A percentile compares a stretch with the other conserved stretches of the same genome.
Conservation (phyloP, 306 rosid genomes). For the Vigna nakashimae region DNA sequence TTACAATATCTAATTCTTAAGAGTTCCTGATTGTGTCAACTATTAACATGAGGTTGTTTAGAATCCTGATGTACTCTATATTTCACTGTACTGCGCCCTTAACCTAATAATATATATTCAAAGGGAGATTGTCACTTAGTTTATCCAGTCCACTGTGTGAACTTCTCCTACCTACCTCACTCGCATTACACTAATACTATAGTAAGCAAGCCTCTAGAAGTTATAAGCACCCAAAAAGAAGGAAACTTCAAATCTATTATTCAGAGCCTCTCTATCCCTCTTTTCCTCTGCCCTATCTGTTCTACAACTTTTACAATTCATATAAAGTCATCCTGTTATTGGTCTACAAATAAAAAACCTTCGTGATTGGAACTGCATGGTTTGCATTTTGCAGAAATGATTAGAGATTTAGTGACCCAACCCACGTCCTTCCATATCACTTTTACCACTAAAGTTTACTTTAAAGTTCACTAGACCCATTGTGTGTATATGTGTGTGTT, state of each 20-base stretch:
- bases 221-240: constrained; percentile 35
- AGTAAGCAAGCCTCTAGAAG: constrained; percentile 22
- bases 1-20: constrained; percentile 29
- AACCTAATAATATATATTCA: background rate
- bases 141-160: background rate
- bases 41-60: constrained; percentile 2
- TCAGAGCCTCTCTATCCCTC: constrained; percentile 15
- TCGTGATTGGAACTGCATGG: constrained; percentile 31
- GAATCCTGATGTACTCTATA: background rate
- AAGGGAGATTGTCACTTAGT: background rate
- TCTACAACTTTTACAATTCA: constrained; percentile 34
- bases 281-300: constrained; percentile 27
- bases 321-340: constrained; percentile 60
- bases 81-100: constrained; percentile 10
- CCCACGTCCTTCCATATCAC: background rate
- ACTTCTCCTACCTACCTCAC: background rate
- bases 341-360: constrained; percentile 27
- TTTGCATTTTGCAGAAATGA: constrained; percentile 68
- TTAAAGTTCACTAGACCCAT: constrained; percentile 12
- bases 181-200: background rate
- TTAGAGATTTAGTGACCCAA: constrained; percentile 15
- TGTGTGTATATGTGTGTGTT: background rate
- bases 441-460: constrained; percentile 17
- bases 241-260: constrained; percentile 5
- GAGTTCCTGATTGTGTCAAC: background rate